Evolutionary conservation across 2,329 filamentous ascomycete genomes (phyloP).

Genomic region (Xylariaceae sp.): DNA sequence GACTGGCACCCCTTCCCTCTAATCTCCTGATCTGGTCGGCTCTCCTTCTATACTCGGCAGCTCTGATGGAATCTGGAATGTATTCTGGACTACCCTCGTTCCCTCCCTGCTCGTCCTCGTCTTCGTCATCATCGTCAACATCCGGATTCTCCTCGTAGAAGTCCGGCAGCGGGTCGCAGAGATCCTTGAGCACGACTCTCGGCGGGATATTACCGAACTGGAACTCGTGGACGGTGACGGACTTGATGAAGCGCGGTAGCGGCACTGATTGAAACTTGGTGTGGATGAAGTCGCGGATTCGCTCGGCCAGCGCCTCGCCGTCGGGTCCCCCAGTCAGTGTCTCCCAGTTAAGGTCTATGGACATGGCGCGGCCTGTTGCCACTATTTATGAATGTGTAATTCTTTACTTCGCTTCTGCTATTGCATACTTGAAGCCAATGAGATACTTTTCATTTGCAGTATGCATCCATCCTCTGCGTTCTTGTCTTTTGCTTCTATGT

Average conservation of each 20-base stretch:
- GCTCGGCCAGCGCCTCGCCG: constrained; percentile 79
- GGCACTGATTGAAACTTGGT: constrained; percentile 91
- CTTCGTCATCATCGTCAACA: constrained; percentile 59
- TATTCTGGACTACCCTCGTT: constrained; percentile 37
- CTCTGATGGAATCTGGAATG: constrained; percentile 39
- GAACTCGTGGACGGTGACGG: constrained; percentile 91
- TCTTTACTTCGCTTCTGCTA: constrained; percentile 1
- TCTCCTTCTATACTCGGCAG: constrained; percentile 39
- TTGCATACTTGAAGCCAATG: neutral
- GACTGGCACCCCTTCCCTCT: constrained; percentile 18
- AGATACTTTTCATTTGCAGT: constrained; percentile 1
- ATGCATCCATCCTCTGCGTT: neutral
- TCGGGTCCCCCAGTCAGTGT: constrained; percentile 87
- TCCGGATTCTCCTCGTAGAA: constrained; percentile 88
- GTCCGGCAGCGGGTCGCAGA: constrained; percentile 91
- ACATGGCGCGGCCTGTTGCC: constrained; percentile 61
- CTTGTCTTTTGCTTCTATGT: neutral
- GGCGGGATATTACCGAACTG: constrained; percentile 85
- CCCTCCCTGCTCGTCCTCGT: constrained; percentile 50
- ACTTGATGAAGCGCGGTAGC: constrained; percentile 94
- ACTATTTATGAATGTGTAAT: neutral
- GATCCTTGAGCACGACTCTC: constrained; percentile 90
- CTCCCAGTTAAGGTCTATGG: constrained; percentile 97
- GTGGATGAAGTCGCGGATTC: constrained; percentile 91
- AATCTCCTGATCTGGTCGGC: constrained; percentile 37